These are phyloP conservation scores for Lactarius sanguifluus DNA, from an alignment of 768 basidiomycete genomes.

Conservation along the genomic window DNA sequence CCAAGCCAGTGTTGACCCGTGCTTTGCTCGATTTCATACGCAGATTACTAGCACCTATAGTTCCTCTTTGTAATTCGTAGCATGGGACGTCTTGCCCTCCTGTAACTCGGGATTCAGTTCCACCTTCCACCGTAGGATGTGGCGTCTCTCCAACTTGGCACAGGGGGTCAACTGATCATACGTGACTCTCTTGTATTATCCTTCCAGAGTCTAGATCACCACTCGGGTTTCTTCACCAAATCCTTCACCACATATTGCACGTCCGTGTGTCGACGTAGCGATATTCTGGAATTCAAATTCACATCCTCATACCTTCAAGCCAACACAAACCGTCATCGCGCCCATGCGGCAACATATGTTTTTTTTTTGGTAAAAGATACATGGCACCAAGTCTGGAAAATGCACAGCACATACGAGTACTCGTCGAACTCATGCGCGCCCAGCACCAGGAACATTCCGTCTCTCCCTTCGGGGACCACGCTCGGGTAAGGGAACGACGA, in stretches of 20 bases:
- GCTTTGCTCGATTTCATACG: too few relatives aligned
- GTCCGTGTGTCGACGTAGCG: not conserved
- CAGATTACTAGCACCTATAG: too few relatives aligned
- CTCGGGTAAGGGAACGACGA: constrained; percentile 64
- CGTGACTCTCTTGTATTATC: too few relatives aligned
- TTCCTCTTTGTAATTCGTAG: too few relatives aligned
- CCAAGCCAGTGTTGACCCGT: too few relatives aligned
- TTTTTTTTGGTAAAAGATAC: constrained; percentile 16
- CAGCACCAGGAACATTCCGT: constrained; percentile 81
- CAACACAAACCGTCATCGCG: not conserved
- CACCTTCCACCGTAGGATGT: too few relatives aligned
- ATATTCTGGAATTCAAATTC: not conserved
- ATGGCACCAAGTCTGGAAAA: constrained; percentile 14
- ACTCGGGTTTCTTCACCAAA: not conserved
- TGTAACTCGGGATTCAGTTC: too few relatives aligned
- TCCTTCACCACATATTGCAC: not conserved
- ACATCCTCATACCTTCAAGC: not conserved
- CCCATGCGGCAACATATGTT: constrained; percentile 5
- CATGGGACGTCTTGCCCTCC: too few relatives aligned
- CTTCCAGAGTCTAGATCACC: not conserved
- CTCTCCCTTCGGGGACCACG: constrained; percentile 73
- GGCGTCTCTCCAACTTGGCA: too few relatives aligned
- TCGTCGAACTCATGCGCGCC: constrained; percentile 39
- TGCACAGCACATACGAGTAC: constrained; percentile 10
- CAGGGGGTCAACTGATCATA: too few relatives aligned